Conservation (phyloP, 768 basidiomycete genomes). For the Podaxis pistillaris region DNA sequence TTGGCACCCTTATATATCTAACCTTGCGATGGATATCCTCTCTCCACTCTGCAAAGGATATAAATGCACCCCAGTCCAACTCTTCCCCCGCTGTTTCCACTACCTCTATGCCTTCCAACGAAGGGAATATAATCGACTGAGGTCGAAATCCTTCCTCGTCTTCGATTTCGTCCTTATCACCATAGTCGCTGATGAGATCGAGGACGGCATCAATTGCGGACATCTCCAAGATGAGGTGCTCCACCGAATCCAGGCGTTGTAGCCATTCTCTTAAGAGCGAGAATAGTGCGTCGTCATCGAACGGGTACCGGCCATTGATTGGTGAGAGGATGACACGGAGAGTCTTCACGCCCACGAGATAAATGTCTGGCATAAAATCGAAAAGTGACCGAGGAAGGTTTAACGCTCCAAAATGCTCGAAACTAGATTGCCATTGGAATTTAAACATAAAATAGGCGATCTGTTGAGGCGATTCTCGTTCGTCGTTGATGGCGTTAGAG, state of each 20-base stretch:
- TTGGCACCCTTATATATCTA: neutral
- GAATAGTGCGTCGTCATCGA: neutral
- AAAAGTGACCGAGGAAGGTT: neutral
- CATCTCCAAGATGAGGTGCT: neutral
- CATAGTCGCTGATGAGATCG: neutral
- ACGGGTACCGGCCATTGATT: neutral
- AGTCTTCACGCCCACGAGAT: neutral
- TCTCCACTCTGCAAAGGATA: neutral
- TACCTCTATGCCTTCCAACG: neutral
- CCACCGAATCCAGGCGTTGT: neutral
- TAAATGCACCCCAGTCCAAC: neutral
- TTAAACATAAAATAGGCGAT: neutral
- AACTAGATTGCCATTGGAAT: constrained; percentile 2
- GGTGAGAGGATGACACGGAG: neutral
- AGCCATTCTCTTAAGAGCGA: neutral
- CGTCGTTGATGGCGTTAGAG: neutral
- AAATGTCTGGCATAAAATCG: neutral
- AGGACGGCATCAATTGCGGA: neutral
- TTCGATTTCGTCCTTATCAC: neutral
- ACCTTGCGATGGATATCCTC: neutral
- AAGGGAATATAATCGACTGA: neutral
- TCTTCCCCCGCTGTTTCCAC: neutral
- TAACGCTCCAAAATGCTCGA: neutral
- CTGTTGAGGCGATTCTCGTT: neutral
- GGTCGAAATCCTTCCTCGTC: neutral